Percentiles rank a stretch among this genome's conserved stretches.
Conservation (phyloP, 2,329 filamentous ascomycete genomes). For the Diplodia intermedia region DNA sequence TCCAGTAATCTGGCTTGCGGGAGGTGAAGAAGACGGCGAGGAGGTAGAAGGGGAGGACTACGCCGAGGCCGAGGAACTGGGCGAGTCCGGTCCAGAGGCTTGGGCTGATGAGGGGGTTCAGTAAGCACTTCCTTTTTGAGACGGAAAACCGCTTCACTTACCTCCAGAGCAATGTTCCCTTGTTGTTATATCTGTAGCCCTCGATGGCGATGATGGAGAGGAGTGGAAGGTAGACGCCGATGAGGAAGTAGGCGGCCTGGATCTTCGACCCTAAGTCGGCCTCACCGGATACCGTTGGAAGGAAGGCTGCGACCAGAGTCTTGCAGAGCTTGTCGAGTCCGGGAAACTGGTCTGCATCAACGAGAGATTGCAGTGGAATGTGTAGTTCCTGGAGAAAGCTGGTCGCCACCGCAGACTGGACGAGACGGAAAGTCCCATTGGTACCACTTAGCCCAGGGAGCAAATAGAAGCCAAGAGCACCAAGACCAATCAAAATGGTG, state of each 20-base stretch:
- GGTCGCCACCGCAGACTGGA: background rate
- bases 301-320: background rate
- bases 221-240: background rate
- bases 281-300: background rate
- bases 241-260: background rate
- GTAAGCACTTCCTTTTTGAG: background rate
- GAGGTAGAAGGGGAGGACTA: constrained; percentile 39
- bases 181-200: background rate
- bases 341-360: background rate
- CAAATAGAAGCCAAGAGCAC: background rate
- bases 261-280: background rate
- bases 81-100: constrained; percentile 11
- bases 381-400: background rate
- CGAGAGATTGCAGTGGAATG: background rate
- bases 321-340: background rate
- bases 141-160: background rate
- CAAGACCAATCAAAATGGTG: background rate
- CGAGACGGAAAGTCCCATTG: background rate
- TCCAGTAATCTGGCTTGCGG: constrained; percentile 32
- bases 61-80: constrained; percentile 23
- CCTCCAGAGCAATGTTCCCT: background rate
- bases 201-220: constrained; percentile 9
- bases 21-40: constrained; percentile 35
- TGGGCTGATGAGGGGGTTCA: background rate
- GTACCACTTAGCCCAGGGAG: background rate